Base-by-base conservation (phyloP, 345 rosid species). In the Salix caprea region DNA sequence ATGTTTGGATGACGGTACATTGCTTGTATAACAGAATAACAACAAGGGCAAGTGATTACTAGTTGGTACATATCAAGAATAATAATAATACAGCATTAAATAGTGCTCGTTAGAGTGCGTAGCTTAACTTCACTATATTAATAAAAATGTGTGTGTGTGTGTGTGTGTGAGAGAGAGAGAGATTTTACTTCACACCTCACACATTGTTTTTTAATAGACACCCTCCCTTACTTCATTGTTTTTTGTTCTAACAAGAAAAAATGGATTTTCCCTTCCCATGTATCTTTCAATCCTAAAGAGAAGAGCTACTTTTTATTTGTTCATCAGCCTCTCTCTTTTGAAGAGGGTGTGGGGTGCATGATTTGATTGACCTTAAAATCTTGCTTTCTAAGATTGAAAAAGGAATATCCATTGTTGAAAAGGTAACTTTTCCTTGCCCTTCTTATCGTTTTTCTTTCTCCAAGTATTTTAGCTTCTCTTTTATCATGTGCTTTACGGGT, bases 361-460 rank as follows among this genome's bases (percentile, higher is more conserved):
- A 68, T 78, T 73, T n/a, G 48, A 60, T 78, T 78, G 77, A 73
- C 81, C 68, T 78, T 19, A 73, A 44, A 46, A 42, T 56, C 40
- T 74, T 70, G 71, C 56, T 58, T 78, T 73, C 54, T 36, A 0
- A 58, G 14, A 42, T 42, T 42, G 76, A 30, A 23, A 58, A 12
- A 4, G 64, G 64, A 23, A 21, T 23, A 58, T 65, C 70, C 65
- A 15, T 69, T 30, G 74, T 74, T 68, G 7, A 48, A 69, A 61
- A 79, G 62, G 78, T 69, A 69, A 12, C 69, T 69, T 67, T 64
- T 32, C 64, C 2, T 30, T 18, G 23, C 18, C 64, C n/a, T 73
- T 39, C 24, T 64, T 42, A 42, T 42, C 12, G 13, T 69, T 21
- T 9, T 28, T 71, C 34, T 16, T 5, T 36, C 7, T 5, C 37